Evolutionary conservation across 495 filamentous ascomycete species (phyloP), one percentile per base, ranked within the genome.

Genomic region (Daldinia grandis): DNA sequence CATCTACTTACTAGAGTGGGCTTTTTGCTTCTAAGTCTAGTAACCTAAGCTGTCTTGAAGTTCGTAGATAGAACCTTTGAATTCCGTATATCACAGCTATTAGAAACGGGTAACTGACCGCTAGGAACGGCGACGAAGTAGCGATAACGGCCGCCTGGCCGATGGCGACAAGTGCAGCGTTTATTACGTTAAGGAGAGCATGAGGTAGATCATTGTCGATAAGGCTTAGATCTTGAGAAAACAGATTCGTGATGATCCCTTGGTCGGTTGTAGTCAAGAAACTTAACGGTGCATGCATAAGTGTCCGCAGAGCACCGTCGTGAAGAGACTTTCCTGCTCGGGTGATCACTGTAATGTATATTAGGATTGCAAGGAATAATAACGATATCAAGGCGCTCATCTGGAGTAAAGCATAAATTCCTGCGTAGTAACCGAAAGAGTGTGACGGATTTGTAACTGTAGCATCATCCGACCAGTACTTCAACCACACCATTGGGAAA

Each of bases 51-150:
- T 88, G 87, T 5, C 87, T 81, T 1, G 86, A 89, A 3, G 87
- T 90, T n/a, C 85, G 83, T 27, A 90, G 80, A 65, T 90, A 90
- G 50, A 83, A 81, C 58, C 85, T 86, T 69, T 90, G 87, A 10
- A 89, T 80, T 17, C 82, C 54, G 67, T 84, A 89, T 8, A 88
- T 56, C 1, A 81, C 71, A 31, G 76, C 25, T 15, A 67, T 33
- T 8, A 78, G 14, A 51, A 69, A 62, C 9, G 70, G 72, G 28
- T 74, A 70, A 12, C 58, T 64, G 21, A 73, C 60, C 57, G 72
- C 71, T 51, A 81, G 44, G 66, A 70, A 80, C 31, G 75, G 58
- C 28, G 74, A 66, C 68, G 69, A 59, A 55, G 56, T 66, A 30
- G 76, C 70, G 31, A 83, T 78, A 42, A 82, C 74, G 21, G 54